A percentile compares a stretch with the other conserved stretches of the same genome.
phyloP scores from a whole-genome alignment of 352 stramenopile species.

The Globisporangium takayamanum region DNA sequence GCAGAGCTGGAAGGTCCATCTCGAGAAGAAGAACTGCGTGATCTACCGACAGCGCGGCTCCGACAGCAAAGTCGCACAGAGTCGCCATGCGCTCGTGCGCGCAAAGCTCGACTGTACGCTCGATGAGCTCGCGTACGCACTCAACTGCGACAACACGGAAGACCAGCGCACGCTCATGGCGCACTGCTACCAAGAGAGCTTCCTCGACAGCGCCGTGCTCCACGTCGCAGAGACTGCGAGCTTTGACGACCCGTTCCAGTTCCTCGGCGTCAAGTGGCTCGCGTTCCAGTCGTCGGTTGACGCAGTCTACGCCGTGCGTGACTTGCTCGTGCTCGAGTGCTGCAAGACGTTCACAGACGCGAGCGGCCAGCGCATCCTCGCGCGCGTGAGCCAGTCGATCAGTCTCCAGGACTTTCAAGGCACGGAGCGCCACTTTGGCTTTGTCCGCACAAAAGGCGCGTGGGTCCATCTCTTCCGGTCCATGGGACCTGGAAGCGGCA shows the following conservation, averaged over 20 bases:
- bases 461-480: slow-evolving; percentile 58
- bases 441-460: slow-evolving; percentile 40
- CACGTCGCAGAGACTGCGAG: slow-evolving; percentile 43
- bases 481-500: slow-evolving; percentile 39
- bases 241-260: slow-evolving; percentile 53
- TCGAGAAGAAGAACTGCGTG: slow-evolving; percentile 67
- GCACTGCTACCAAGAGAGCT: slow-evolving; percentile 64
- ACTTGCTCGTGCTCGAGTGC: slow-evolving; percentile 53
- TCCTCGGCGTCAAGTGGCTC: slow-evolving; percentile 71
- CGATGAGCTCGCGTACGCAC: slow-evolving; percentile 63
- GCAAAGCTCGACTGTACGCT: slow-evolving; percentile 64
- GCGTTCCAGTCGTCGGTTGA: slow-evolving; percentile 67
- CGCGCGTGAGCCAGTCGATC: slow-evolving; percentile 52
- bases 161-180: slow-evolving; percentile 54
- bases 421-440: slow-evolving; percentile 53
- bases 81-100: slow-evolving; percentile 45
- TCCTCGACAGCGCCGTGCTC: slow-evolving; percentile 71
- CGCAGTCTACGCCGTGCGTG: slow-evolving; percentile 57
- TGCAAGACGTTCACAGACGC: slow-evolving; percentile 51
- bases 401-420: slow-evolving; percentile 37
- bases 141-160: slow-evolving; percentile 54
- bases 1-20: slow-evolving; percentile 54
- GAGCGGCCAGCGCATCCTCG: slow-evolving; percentile 54
- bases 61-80: slow-evolving; percentile 29
- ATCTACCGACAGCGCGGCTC: slow-evolving; percentile 53